These are phyloP conservation scores for Clarireedia hainanense DNA, from an alignment of 2,329 filamentous ascomycete species.

Conservation along the genomic window DNA sequence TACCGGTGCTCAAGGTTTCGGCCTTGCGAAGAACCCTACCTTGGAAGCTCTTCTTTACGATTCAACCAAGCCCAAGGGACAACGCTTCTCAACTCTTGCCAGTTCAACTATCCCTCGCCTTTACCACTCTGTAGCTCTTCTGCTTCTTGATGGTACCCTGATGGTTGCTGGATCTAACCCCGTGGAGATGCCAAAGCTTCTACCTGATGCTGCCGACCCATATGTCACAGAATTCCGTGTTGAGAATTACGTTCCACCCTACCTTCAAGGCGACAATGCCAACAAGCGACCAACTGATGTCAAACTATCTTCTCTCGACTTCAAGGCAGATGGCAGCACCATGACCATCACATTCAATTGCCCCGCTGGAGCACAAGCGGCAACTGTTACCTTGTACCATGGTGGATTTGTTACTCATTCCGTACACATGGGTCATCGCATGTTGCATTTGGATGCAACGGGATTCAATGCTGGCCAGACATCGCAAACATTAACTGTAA, in stretches of 20 bases:
- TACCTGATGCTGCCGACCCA: conserved; percentile 36
- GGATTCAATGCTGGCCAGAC: conserved; percentile 37
- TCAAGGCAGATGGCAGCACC: conserved; percentile 34
- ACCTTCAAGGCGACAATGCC: conserved; percentile 44
- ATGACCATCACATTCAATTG: conserved; percentile 42
- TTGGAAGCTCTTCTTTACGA: conserved; percentile 51
- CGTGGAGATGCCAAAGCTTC: conserved; percentile 46
- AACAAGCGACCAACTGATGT: conserved; percentile 41
- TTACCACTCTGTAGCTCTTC: conserved; percentile 53
- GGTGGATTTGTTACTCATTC: conserved; percentile 54
- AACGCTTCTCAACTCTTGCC: conserved; percentile 40
- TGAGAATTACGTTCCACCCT: conserved; percentile 54
- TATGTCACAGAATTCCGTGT: conserved; percentile 54
- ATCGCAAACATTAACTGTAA: conserved; percentile 41
- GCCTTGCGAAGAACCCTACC: conserved; percentile 44
- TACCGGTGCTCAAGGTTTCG: conserved; percentile 52
- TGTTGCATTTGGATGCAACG: conserved; percentile 43
- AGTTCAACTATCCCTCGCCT: conserved; percentile 39
- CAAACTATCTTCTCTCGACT: conserved; percentile 34
- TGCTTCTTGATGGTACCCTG: conserved; percentile 51
- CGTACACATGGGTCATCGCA: conserved; percentile 53
- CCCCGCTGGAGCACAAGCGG: conserved; percentile 33
- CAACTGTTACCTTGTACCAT: conserved; percentile 47
- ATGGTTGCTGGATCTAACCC: conserved; percentile 54
- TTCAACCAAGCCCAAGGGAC: conserved; percentile 40